Percentiles rank a stretch among this genome's conserved stretches.
phyloP scores from a whole-genome alignment of 257 asterid genomes.

The Coffea eugenioides region DNA sequence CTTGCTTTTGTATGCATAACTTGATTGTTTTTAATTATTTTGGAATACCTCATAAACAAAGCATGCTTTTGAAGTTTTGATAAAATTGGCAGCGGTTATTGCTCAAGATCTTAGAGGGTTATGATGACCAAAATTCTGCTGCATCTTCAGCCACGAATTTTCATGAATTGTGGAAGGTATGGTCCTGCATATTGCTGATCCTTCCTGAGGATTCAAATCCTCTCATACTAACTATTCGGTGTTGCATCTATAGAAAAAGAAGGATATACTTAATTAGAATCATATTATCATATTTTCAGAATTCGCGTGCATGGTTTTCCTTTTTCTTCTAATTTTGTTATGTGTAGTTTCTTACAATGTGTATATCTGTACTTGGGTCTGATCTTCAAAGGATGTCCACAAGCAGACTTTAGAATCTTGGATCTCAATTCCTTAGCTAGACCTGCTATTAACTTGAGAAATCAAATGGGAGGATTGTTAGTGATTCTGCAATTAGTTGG shows the following conservation, averaged over 20 bases:
- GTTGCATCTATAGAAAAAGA: background rate
- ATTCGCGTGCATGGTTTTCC: background rate
- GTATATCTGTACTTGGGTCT: slow-evolving; percentile 2
- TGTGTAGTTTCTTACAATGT: background rate
- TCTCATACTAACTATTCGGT: background rate
- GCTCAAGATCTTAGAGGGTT: slow-evolving; percentile 53
- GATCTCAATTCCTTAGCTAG: background rate
- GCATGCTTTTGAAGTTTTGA: slow-evolving; percentile 15
- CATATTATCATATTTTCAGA: background rate
- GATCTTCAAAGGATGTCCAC: background rate
- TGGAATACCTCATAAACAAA: background rate
- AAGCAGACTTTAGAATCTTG: background rate
- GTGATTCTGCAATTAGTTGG: background rate
- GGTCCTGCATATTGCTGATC: slow-evolving; percentile 12
- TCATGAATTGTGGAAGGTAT: slow-evolving; percentile 65
- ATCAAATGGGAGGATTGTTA: background rate
- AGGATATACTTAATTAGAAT: background rate
- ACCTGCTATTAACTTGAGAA: background rate
- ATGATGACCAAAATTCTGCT: slow-evolving; percentile 28
- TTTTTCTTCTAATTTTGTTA: background rate
- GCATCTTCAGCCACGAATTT: slow-evolving; percentile 42
- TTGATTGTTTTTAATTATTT: background rate
- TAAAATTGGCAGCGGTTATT: slow-evolving; percentile 54
- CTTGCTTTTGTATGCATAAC: background rate
- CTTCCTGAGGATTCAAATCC: background rate